phyloP scores from a whole-genome alignment of 192 early-diverging fungal species.

The Podila verticillata region DNA sequence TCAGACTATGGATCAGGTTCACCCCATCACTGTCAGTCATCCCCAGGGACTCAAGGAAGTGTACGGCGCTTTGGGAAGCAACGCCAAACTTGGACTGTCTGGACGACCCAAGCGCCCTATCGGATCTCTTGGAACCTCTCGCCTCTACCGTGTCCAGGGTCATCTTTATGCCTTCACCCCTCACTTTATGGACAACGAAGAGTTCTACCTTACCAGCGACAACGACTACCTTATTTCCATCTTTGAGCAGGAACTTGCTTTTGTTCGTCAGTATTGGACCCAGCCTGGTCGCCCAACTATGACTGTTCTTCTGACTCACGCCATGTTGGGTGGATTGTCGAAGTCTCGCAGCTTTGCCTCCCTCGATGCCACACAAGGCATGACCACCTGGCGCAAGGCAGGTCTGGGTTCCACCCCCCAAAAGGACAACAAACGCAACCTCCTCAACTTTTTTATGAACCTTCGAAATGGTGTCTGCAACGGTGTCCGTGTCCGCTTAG shows the following conservation, averaged over 20 bases:
- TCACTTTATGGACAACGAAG: slow-evolving; percentile 86
- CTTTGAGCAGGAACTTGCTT: slow-evolving; percentile 77
- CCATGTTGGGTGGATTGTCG: slow-evolving; percentile 74
- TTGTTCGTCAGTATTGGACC: slow-evolving; percentile 75
- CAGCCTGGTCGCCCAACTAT: slow-evolving; percentile 80
- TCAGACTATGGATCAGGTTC: slow-evolving; percentile 71
- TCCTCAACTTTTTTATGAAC: slow-evolving; percentile 86
- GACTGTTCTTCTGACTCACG: slow-evolving; percentile 74
- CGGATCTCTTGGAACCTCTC: slow-evolving; percentile 78
- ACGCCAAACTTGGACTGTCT: slow-evolving; percentile 78
- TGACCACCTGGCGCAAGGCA: slow-evolving; percentile 9
- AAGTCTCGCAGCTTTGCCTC: slow-evolving; percentile 25
- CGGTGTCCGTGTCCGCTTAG: slow-evolving; percentile 77
- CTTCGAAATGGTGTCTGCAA: slow-evolving; percentile 70
- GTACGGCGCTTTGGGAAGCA: slow-evolving; percentile 73
- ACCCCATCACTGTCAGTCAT: slow-evolving; percentile 69
- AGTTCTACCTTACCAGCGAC: slow-evolving; percentile 84
- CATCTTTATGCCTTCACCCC: slow-evolving; percentile 83
- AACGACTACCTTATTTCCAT: slow-evolving; percentile 78
- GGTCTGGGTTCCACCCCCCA: slow-evolving; percentile 19
- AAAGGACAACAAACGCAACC: slow-evolving; percentile 59
- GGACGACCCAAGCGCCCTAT: slow-evolving; percentile 81
- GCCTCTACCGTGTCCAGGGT: slow-evolving; percentile 82
- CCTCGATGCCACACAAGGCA: slow-evolving; percentile 15
- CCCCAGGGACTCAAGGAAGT: slow-evolving; percentile 82